A percentile compares a stretch with the other conserved stretches of the same genome.
Evolutionary conservation across 495 filamentous ascomycete genomes (phyloP).

Genomic region (Penicillium roqueforti): DNA sequence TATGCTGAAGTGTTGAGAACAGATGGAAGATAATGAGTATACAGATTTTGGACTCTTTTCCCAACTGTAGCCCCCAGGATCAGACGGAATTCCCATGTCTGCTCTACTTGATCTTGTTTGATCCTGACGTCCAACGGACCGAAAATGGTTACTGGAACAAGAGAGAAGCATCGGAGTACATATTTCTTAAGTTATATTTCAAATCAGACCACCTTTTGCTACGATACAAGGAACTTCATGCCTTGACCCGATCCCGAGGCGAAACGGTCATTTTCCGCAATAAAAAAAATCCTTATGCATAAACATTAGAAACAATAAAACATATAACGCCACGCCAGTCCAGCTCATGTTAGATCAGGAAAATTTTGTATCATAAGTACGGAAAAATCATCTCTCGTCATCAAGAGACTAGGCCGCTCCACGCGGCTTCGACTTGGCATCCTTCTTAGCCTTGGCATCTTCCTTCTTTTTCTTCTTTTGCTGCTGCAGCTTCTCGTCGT

Average conservation of each 20-base stretch:
- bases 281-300: slow-evolving; percentile 3
- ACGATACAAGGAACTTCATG: slow-evolving; percentile 18
- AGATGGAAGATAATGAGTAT: background rate
- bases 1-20: background rate
- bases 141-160: background rate
- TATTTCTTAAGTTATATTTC: background rate
- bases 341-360: slow-evolving; percentile 7
- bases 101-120: slow-evolving; percentile 13
- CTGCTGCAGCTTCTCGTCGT: slow-evolving; percentile 80
- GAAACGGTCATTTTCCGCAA: background rate
- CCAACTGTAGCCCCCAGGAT: slow-evolving; percentile 9
- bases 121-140: slow-evolving; percentile 2
- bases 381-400: background rate
- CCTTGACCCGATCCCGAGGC: slow-evolving; percentile 1
- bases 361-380: slow-evolving; percentile 4
- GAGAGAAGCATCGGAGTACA: background rate
- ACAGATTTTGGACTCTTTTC: background rate
- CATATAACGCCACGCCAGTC: slow-evolving; percentile 9
- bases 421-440: slow-evolving; percentile 80
- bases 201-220: slow-evolving; percentile 9
- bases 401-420: slow-evolving; percentile 47
- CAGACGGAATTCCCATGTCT: slow-evolving; percentile 3
- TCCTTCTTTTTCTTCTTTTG: slow-evolving; percentile 93
- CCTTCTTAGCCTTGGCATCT: slow-evolving; percentile 82
- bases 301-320: slow-evolving; percentile 1